Evolutionary conservation across 352 stramenopile genomes (phyloP).

Genomic region (Aphanomyces astaci): DNA sequence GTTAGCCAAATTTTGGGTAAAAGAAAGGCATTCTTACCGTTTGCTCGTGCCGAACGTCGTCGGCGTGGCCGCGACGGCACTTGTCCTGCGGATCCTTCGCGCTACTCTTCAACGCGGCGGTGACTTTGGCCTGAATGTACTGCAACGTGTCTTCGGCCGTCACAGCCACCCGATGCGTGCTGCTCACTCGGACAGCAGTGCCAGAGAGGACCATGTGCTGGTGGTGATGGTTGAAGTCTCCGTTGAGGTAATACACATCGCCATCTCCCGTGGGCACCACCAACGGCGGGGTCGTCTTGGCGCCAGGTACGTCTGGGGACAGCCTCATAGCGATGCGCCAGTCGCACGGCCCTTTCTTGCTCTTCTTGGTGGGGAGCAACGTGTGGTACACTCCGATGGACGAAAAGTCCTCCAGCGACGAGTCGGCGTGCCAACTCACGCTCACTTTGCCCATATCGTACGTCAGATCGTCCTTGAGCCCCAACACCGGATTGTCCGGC

Average conservation of each 20-base stretch:
- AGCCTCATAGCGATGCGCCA: slow-evolving; percentile 61
- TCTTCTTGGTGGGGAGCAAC: slow-evolving; percentile 28
- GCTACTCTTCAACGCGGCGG: slow-evolving; percentile 18
- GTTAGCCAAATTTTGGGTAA: no score
- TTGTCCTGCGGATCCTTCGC: not conserved
- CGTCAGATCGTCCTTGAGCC: slow-evolving; percentile 52
- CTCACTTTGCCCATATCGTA: slow-evolving; percentile 34
- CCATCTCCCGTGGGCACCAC: slow-evolving; percentile 44
- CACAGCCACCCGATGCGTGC: slow-evolving; percentile 53
- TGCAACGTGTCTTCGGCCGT: slow-evolving; percentile 27
- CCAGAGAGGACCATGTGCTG: slow-evolving; percentile 73
- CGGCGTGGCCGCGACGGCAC: not conserved
- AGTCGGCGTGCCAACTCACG: slow-evolving; percentile 82
- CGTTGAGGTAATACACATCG: slow-evolving; percentile 75
- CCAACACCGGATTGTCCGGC: slow-evolving; percentile 29
- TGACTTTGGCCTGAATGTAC: slow-evolving; percentile 24
- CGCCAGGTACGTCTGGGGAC: slow-evolving; percentile 33
- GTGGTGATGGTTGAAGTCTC: slow-evolving; percentile 85
- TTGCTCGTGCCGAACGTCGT: slow-evolving; percentile 26
- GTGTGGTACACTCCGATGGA: slow-evolving; percentile 82
- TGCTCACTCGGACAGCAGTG: slow-evolving; percentile 45
- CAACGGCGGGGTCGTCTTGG: slow-evolving; percentile 33
- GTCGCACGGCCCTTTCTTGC: slow-evolving; percentile 22
- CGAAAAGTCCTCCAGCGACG: slow-evolving; percentile 62
- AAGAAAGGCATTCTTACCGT: slow-evolving; percentile 12